Conservation (phyloP, 1,284 basidiomycete genomes). For the Trichosporon asahii region DNA sequence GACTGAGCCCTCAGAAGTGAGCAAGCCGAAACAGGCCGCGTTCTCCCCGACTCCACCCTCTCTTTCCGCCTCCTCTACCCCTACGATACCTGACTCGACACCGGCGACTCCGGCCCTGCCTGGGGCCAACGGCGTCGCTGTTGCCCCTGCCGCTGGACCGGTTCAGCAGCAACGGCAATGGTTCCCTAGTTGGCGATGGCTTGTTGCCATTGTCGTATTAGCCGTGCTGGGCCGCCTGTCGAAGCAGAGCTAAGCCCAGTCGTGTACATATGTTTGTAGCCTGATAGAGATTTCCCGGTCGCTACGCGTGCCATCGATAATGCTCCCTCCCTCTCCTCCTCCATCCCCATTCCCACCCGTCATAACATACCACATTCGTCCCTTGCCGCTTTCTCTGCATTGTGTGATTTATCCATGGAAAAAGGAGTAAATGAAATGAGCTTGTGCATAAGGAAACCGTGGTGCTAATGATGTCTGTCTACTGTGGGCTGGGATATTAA, state of each 20-base stretch:
- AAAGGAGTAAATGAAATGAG: not conserved
- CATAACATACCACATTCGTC: too few relatives aligned
- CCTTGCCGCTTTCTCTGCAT: not conserved
- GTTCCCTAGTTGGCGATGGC: conserved; percentile 45
- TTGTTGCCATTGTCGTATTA: conserved; percentile 41
- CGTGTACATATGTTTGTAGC: not conserved
- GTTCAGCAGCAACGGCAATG: conserved; percentile 23
- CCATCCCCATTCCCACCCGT: conserved; percentile 8
- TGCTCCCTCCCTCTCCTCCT: not conserved
- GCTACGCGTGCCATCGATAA: not conserved
- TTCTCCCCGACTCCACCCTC: not conserved
- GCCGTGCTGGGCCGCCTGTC: conserved; percentile 44
- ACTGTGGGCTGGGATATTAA: not conserved
- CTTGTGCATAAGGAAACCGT: not conserved
- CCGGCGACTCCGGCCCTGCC: conserved; percentile 10
- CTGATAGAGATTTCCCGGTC: conserved; percentile 4
- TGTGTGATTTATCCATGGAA: not conserved
- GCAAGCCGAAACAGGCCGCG: not conserved
- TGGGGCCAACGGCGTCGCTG: not conserved
- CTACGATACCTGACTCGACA: conserved; percentile 1
- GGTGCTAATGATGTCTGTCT: conserved; percentile 2
- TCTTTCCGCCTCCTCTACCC: not conserved
- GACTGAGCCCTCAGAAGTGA: conserved; percentile 9
- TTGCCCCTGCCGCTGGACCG: not conserved
- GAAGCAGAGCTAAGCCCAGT: not conserved